These are phyloP conservation scores for Apiotrichum sp. DNA, from an alignment of 1,284 basidiomycete genomes.

Conservation along the genomic window DNA sequence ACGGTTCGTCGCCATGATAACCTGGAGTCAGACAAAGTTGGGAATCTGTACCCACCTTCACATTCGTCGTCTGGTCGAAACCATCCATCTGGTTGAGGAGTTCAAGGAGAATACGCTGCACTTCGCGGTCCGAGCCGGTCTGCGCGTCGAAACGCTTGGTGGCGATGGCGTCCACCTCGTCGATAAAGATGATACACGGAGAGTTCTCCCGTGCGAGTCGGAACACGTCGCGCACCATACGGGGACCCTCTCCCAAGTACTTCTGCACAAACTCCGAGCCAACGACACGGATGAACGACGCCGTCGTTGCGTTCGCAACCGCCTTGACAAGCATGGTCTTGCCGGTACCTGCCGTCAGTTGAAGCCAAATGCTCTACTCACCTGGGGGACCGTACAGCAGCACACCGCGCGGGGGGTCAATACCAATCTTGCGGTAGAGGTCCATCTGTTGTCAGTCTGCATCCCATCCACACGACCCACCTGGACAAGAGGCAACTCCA, in stretches of 20 bases:
- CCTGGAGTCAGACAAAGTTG: constrained; percentile 51
- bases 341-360: constrained; percentile 67
- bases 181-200: constrained; percentile 98
- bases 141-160: constrained; percentile 99
- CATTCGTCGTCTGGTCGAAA: constrained; percentile 97
- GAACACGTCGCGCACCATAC: constrained; percentile 99
- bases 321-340: constrained; percentile 99
- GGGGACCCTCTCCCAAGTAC: constrained; percentile 96
- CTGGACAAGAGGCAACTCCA: constrained; percentile 87
- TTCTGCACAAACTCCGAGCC: constrained; percentile 99
- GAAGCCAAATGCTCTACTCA: constrained; percentile 38
- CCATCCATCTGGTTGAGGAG: constrained; percentile 99
- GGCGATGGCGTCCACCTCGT: constrained; percentile 98
- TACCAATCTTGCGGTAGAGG: constrained; percentile 98
- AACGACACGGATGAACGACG: constrained; percentile 95
- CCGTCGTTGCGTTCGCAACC: constrained; percentile 94
- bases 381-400: constrained; percentile 89
- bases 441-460: constrained; percentile 60
- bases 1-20: constrained; percentile 97
- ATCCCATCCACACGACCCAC: constrained; percentile 17
- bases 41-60: constrained; percentile 64
- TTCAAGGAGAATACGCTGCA: constrained; percentile 98
- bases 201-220: constrained; percentile 94
- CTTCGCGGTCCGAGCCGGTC: constrained; percentile 97
- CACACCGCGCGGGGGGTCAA: constrained; percentile 94